A percentile compares a stretch with the other conserved stretches of the same genome.
Conservation (phyloP, 2,329 filamentous ascomycete species). For the Arthrocladium fulminans region DNA sequence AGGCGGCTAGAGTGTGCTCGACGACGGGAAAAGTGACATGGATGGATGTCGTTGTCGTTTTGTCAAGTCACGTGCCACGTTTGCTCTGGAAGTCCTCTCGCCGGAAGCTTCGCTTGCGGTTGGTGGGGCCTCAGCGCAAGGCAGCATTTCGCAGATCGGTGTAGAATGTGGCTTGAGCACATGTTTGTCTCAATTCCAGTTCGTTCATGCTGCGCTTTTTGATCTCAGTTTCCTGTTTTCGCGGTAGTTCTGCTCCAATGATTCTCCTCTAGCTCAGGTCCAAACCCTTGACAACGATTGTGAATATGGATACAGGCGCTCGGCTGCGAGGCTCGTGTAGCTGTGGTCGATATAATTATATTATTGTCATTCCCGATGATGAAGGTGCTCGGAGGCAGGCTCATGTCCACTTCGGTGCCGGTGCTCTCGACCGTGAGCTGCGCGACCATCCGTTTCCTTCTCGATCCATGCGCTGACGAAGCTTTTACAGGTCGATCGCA, state of each 20-base stretch:
- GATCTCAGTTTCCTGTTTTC: too few species aligned
- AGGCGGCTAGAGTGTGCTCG: too few species aligned
- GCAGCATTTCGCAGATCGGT: too few species aligned
- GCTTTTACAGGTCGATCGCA: constrained; percentile 48
- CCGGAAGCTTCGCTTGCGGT: too few species aligned
- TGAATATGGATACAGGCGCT: neutral
- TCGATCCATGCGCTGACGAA: constrained; percentile 24
- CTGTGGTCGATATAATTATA: constrained; percentile 78
- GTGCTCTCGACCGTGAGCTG: constrained; percentile 62
- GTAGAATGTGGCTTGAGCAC: too few species aligned
- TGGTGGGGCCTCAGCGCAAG: too few species aligned
- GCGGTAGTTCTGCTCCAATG: too few species aligned
- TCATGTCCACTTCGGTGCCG: constrained; percentile 66
- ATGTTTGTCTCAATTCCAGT: neutral
- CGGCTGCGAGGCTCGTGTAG: constrained; percentile 67
- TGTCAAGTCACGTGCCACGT: too few species aligned
- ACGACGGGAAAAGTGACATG: too few species aligned
- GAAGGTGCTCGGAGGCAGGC: constrained; percentile 39
- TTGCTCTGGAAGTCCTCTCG: too few species aligned
- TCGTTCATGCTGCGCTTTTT: too few species aligned
- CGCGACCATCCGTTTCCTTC: neutral
- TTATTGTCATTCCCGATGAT: constrained; percentile 58
- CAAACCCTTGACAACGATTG: neutral
- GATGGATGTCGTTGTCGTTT: too few species aligned
- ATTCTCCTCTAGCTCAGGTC: neutral